phyloP scores from a whole-genome alignment of 495 filamentous ascomycete genomes.

The Niebla homalea region DNA sequence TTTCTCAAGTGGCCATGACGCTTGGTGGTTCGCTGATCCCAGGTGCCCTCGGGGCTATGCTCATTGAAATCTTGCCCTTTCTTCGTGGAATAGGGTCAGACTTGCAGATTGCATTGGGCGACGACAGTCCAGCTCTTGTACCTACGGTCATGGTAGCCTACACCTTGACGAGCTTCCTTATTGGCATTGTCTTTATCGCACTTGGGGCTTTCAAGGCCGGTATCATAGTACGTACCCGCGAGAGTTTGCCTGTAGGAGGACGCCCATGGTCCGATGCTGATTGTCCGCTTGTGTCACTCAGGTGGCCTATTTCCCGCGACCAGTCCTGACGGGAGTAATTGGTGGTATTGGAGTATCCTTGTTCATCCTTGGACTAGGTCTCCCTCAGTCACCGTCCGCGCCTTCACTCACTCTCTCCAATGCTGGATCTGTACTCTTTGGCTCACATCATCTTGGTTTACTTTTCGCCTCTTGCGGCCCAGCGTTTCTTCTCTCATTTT shows the following conservation, averaged over 20 bases:
- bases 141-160: neutral
- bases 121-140: neutral
- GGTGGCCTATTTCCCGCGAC: neutral
- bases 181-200: neutral
- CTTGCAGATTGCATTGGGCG: neutral
- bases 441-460: neutral
- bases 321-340: constrained; percentile 1
- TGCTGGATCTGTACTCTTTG: neutral
- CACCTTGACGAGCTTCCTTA: neutral
- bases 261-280: too few species aligned
- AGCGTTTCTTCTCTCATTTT: neutral
- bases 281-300: too few species aligned
- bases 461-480: neutral
- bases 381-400: neutral
- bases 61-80: neutral
- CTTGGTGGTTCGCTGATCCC: neutral
- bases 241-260: too few species aligned
- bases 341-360: constrained; percentile 2
- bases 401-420: neutral
- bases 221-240: too few species aligned
- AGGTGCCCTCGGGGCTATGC: neutral
- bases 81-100: neutral
- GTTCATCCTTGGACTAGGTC: neutral
- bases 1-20: neutral
- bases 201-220: neutral